phyloP scores from a whole-genome alignment of 139 green algal genomes.

The Coelastrella sp. region DNA sequence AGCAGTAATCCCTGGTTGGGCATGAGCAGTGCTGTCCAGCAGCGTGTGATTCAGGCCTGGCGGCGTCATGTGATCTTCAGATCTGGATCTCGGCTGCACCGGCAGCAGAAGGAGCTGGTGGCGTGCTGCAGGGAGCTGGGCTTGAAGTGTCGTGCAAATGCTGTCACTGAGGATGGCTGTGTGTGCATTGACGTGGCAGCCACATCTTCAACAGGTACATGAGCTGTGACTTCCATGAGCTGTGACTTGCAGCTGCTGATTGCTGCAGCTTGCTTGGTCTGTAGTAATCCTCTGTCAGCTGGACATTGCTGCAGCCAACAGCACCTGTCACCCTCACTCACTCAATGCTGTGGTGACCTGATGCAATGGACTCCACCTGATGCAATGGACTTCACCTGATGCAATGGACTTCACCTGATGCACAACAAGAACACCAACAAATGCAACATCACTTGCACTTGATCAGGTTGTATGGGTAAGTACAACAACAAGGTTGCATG shows the following conservation, averaged over 20 bases:
- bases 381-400: too few species aligned
- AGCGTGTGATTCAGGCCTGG: conserved; percentile 19
- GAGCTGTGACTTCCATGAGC: too few species aligned
- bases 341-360: too few species aligned
- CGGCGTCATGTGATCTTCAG: conserved; percentile 5
- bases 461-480: too few species aligned
- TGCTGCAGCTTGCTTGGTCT: too few species aligned
- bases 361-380: too few species aligned
- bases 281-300: too few species aligned
- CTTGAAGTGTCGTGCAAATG: conserved; percentile 20
- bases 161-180: conserved; percentile 50
- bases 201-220: neutral
- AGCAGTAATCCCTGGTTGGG: conserved; percentile 17
- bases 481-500: too few species aligned
- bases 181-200: conserved; percentile 51
- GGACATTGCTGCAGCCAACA: too few species aligned
- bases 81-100: neutral
- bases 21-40: neutral
- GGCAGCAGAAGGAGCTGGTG: conserved; percentile 23
- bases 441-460: neutral
- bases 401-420: neutral
- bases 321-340: too few species aligned
- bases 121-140: conserved; percentile 7
- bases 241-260: too few species aligned
- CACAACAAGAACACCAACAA: neutral